phyloP scores from a whole-genome alignment of 169 alveolate genomes.

The Theileria parva region DNA sequence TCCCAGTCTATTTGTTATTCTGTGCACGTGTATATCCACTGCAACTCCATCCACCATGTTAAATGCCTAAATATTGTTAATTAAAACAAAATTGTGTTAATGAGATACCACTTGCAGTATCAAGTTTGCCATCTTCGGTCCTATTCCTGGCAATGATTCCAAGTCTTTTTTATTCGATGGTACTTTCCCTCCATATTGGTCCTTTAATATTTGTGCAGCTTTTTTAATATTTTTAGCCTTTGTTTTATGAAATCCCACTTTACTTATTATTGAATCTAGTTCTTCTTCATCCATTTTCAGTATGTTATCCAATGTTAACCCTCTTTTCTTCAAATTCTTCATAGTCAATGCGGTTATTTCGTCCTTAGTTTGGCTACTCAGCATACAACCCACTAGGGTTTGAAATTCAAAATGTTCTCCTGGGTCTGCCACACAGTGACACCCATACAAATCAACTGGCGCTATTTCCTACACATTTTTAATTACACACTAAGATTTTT shows the following conservation, averaged over 20 bases:
- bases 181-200: slow-evolving; percentile 85
- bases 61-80: slow-evolving; percentile 63
- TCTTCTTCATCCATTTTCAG: slow-evolving; percentile 73
- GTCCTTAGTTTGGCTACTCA: slow-evolving; percentile 87
- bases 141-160: slow-evolving; percentile 91
- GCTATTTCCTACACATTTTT: slow-evolving; percentile 53
- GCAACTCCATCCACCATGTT: slow-evolving; percentile 87
- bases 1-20: slow-evolving; percentile 86
- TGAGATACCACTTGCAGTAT: slow-evolving; percentile 89
- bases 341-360: slow-evolving; percentile 81
- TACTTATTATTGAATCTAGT: slow-evolving; percentile 80
- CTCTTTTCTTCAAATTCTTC: slow-evolving; percentile 74
- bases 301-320: slow-evolving; percentile 74
- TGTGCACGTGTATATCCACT: slow-evolving; percentile 94
- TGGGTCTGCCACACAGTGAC: slow-evolving; percentile 77
- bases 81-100: slow-evolving; percentile 67
- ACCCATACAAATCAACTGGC: slow-evolving; percentile 78
- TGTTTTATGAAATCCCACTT: slow-evolving; percentile 91
- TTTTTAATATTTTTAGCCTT: slow-evolving; percentile 89
- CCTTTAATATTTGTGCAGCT: slow-evolving; percentile 80
- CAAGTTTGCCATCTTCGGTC: slow-evolving; percentile 92
- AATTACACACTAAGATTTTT: background rate
- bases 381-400: slow-evolving; percentile 80
- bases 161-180: slow-evolving; percentile 87
- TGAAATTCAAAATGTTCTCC: slow-evolving; percentile 74